Conservation (phyloP, 495 filamentous ascomycete species). For the Parathielavia hyrcaniae region DNA sequence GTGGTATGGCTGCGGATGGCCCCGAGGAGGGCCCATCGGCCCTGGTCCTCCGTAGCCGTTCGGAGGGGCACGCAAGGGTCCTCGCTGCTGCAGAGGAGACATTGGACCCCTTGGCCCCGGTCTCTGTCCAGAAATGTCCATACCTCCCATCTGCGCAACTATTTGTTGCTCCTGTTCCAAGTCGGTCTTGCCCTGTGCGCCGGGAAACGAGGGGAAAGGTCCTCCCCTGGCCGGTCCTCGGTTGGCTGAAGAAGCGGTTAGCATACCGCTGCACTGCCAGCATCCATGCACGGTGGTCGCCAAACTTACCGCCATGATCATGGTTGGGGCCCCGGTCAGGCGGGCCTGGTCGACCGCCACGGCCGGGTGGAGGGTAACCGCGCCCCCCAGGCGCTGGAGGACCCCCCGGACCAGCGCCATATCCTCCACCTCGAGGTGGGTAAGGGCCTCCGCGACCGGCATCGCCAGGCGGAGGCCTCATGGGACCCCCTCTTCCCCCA, state of each 20-base stretch:
- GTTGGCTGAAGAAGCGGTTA: conserved; percentile 25
- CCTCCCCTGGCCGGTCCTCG: conserved; percentile 32
- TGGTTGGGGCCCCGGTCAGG: conserved; percentile 29
- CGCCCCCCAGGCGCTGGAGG: conserved; percentile 32
- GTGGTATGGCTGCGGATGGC: conserved; percentile 34
- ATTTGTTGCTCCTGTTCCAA: conserved; percentile 43
- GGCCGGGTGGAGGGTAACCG: conserved; percentile 37
- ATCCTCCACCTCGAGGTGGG: conserved; percentile 31
- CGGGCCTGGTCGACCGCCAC: conserved; percentile 37
- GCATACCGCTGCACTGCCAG: background rate
- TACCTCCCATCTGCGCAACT: conserved; percentile 50
- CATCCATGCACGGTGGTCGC: background rate
- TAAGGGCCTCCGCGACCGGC: conserved; percentile 35
- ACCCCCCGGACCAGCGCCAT: conserved; percentile 27
- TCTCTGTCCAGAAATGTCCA: conserved; percentile 49
- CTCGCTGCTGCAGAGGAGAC: conserved; percentile 29
- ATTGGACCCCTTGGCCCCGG: conserved; percentile 30
- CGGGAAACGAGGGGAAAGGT: conserved; percentile 60
- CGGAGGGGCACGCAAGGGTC: conserved; percentile 28
- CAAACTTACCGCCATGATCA: conserved; percentile 35
- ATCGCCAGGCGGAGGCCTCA: conserved; percentile 34
- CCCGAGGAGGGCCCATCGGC: conserved; percentile 34
- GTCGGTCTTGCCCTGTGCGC: conserved; percentile 43
- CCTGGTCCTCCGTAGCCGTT: conserved; percentile 34
- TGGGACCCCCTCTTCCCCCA: conserved; percentile 39